Evolutionary conservation across 2,329 filamentous ascomycete genomes (phyloP), one percentile per base, ranked within the genome.

Genomic region (Lasiodiplodia sp.): DNA sequence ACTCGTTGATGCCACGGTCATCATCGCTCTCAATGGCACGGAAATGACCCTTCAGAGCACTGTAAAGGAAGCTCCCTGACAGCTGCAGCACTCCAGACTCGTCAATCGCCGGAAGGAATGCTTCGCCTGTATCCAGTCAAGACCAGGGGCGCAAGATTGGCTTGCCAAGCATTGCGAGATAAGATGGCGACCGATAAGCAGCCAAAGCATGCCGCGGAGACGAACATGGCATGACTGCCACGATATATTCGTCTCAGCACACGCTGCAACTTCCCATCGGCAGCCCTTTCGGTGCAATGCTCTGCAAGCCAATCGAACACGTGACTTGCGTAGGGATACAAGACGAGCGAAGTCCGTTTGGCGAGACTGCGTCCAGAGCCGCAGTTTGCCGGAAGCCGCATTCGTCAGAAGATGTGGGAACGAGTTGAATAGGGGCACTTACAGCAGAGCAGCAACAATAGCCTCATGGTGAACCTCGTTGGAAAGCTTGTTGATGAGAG

Each of bases 21-120:
- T 85, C 83, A 62, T 86, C 84, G 58, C 83, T 83, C 70, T 91
- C 90, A 40, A 85, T 82, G 14, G 87, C 85, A 28, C 87, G 82
- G 70, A 91, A 95, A 75, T 94, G 91, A 84, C 90, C 92, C 75
- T 91, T 92, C 37, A 94, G 82, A 1, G 91, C 91, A 60, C 91
- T 93, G 34, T 25, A 58, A 10, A 28, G 2, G 40, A 7, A 18
- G 38, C 38, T 25, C 25, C 14, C 34, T 23, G 28, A 55, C 56
- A 49, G 14, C 60, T 18, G n/a, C 60, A 38, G 47, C 44, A 5
- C 18, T 52, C 31, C 60, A 64, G 60, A 40, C 44, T 23, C 21
- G 60, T 38, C 60, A 11, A 49, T 6, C 12, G 47, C 44, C 47
- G 10, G 28, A 25, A n/a, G 47, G 44, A 52, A 14, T 52, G 60